Percentiles rank a stretch among this genome's conserved stretches.
Evolutionary conservation across 352 stramenopile genomes (phyloP).

Genomic region (Phytophthora boehmeriae): DNA sequence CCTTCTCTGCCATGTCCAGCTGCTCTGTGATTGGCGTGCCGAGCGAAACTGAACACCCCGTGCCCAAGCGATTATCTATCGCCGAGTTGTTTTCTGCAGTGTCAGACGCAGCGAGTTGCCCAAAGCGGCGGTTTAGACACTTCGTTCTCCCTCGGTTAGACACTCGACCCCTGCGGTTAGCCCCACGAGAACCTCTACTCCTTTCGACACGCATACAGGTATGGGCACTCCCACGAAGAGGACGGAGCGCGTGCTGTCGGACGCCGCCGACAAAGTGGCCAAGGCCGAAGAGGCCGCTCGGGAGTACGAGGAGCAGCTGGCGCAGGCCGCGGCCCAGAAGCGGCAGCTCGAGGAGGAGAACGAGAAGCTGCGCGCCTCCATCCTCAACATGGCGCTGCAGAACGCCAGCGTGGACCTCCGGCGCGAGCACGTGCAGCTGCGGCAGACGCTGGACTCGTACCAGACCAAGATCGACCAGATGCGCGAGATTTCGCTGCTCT

Average conservation of each 20-base stretch:
- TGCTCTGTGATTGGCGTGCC: no score
- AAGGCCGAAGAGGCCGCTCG: conserved; percentile 70
- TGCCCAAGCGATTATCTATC: background rate
- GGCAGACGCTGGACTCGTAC: conserved; percentile 86
- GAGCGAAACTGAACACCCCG: background rate
- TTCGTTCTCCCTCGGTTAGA: background rate
- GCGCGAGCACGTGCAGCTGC: conserved; percentile 82
- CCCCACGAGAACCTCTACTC: no score
- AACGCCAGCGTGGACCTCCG: conserved; percentile 81
- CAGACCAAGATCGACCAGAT: conserved; percentile 91
- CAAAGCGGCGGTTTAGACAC: background rate
- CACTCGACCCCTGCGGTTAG: background rate
- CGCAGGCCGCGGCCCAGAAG: conserved; percentile 68
- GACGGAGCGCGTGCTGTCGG: conserved; percentile 70
- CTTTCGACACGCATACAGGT: conserved; percentile 10
- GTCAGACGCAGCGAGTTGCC: background rate
- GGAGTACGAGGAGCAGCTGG: conserved; percentile 58
- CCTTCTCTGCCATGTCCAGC: no score
- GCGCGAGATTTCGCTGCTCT: conserved; percentile 85
- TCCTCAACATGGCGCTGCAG: conserved; percentile 76
- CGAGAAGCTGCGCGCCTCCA: conserved; percentile 78
- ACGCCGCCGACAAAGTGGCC: conserved; percentile 75
- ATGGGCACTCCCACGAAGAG: conserved; percentile 60
- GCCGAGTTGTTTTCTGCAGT: background rate
- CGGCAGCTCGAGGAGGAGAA: conserved; percentile 81